Conservation (phyloP, 441 rosid species). For the Iberis amara region DNA sequence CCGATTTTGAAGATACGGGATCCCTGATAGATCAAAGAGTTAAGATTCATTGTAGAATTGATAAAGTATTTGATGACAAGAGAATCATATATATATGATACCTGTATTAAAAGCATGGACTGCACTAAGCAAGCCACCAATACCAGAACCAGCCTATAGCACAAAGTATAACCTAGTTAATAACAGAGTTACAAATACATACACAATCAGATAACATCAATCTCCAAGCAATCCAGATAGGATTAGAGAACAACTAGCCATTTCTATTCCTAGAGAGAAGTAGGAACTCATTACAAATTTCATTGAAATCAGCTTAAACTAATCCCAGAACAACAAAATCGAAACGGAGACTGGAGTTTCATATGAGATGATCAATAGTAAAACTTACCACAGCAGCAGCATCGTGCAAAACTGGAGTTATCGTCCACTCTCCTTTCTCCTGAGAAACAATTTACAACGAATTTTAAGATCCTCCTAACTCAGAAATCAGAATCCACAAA, state of each 20-base stretch:
- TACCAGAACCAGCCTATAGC: conserved; percentile 72
- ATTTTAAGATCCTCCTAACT: neutral
- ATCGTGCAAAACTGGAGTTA: conserved; percentile 74
- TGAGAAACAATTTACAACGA: conserved; percentile 24
- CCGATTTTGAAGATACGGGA: conserved; percentile 64
- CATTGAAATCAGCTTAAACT: neutral
- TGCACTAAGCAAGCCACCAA: conserved; percentile 86
- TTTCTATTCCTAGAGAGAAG: neutral
- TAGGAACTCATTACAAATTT: neutral
- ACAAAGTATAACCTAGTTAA: conserved; percentile 13
- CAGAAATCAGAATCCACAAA: neutral
- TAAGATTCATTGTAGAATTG: conserved; percentile 1
- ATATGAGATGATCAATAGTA: no score
- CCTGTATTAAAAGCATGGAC: conserved; percentile 83
- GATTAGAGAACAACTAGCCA: no score
- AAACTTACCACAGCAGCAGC: conserved; percentile 79
- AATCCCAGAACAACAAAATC: neutral
- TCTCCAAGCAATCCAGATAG: neutral
- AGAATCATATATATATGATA: conserved; percentile 24
- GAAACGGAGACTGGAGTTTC: neutral
- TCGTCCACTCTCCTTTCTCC: conserved; percentile 71
- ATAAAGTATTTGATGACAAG: neutral
- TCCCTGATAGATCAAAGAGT: conserved; percentile 41
- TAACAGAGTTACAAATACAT: conserved; percentile 13
- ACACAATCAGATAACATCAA: neutral